These are phyloP conservation scores for Diutina siamensis DNA, from an alignment of 1,139 yeast genomes.

Conservation along the genomic window DNA sequence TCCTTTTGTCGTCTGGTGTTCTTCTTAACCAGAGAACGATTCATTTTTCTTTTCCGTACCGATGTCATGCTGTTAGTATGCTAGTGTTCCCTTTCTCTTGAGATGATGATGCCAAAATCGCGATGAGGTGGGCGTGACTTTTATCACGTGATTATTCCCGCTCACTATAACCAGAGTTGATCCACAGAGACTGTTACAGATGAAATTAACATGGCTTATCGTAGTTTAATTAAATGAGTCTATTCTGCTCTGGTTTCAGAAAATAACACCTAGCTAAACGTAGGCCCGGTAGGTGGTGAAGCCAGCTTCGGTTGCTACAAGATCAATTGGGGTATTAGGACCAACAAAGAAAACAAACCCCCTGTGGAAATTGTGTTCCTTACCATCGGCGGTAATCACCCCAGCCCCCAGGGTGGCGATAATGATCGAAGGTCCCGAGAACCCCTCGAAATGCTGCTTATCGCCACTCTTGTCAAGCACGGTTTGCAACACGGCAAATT, in stretches of 20 bases:
- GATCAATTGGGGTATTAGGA: conserved; percentile 56
- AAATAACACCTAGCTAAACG: conserved; percentile 44
- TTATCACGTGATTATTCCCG: background rate
- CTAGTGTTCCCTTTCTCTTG: no score
- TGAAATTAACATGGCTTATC: no score
- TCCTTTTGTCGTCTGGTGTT: conserved; percentile 61
- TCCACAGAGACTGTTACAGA: no score
- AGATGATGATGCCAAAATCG: background rate
- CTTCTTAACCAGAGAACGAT: conserved; percentile 57
- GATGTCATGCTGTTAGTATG: conserved; percentile 52
- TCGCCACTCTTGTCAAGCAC: conserved; percentile 32
- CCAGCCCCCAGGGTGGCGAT: conserved; percentile 81
- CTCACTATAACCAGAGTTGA: no score
- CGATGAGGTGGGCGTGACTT: background rate
- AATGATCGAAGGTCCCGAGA: conserved; percentile 82
- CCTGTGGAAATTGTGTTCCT: conserved; percentile 33
- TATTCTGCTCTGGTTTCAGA: no score
- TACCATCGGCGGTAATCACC: conserved; percentile 29
- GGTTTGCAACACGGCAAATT: conserved; percentile 83
- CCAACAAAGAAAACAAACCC: conserved; percentile 84
- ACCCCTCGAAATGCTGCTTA: conserved; percentile 35
- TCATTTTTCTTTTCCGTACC: conserved; percentile 81
- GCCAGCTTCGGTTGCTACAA: conserved; percentile 33
- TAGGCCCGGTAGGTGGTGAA: conserved; percentile 83
- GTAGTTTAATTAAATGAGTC: no score